A percentile compares a stretch with the other conserved stretches of the same genome.
phyloP scores from a whole-genome alignment of 2,329 filamentous ascomycete species.

The Scleromitrula shiraiana region DNA sequence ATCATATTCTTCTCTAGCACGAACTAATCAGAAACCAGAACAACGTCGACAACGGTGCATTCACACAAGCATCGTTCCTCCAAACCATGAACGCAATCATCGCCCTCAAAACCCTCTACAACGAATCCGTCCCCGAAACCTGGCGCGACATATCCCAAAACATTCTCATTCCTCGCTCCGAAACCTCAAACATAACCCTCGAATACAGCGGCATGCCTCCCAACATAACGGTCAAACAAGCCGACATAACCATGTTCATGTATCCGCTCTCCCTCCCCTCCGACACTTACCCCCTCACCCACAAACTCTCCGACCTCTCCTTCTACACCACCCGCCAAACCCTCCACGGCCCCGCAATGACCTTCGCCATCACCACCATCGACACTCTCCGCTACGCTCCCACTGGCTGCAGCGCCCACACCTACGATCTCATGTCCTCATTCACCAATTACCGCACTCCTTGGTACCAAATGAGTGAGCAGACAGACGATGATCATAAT shows the following conservation, averaged over 20 bases:
- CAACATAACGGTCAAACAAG: conserved; percentile 17
- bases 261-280: conserved; percentile 9
- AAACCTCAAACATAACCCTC: conserved; percentile 46
- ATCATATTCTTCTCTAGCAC: no score
- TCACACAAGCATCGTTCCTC: conserved; percentile 39
- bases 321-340: conserved; percentile 14
- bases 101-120: conserved; percentile 8
- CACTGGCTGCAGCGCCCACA: conserved; percentile 60
- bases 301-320: conserved; percentile 3
- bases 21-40: conserved; percentile 5
- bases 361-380: conserved; percentile 61
- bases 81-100: conserved; percentile 38
- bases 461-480: conserved; percentile 65
- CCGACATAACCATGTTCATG: conserved; percentile 14
- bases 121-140: conserved; percentile 38
- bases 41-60: conserved; percentile 48
- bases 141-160: conserved; percentile 48
- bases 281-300: not conserved
- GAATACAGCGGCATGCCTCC: conserved; percentile 15
- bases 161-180: conserved; percentile 44
- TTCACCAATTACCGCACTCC: conserved; percentile 57
- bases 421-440: conserved; percentile 55
- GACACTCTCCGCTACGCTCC: conserved; percentile 57
- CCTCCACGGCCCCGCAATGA: conserved; percentile 63
- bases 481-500: conserved; percentile 51